Percentiles rank a stretch among this genome's conserved stretches.
Conservation (phyloP, 768 basidiomycete species). For the Auricularia sp. region DNA sequence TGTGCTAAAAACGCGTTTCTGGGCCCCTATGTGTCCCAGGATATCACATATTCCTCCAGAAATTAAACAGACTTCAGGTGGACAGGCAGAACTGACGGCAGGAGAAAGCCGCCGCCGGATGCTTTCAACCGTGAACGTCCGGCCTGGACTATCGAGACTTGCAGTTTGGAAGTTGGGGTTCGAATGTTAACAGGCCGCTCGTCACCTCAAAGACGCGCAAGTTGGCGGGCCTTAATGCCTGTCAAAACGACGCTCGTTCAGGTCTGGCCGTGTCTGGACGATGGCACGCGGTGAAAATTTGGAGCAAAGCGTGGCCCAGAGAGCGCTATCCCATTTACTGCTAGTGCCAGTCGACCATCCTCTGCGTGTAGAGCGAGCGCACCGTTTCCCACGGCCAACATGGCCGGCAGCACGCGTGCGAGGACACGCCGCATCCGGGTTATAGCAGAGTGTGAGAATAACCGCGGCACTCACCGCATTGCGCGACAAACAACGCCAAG, state of each 20-base stretch:
- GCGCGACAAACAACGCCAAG: too few relatives aligned
- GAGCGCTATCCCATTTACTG: constrained; percentile 64
- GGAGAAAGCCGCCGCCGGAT: too few relatives aligned
- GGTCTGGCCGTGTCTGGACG: constrained; percentile 16
- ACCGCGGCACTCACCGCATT: neutral
- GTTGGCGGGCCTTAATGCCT: constrained; percentile 49
- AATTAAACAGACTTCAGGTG: too few relatives aligned
- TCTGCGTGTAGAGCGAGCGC: constrained; percentile 49
- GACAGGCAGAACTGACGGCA: too few relatives aligned
- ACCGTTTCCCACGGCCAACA: neutral
- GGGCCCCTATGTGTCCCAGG: too few relatives aligned
- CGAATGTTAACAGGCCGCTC: constrained; percentile 57
- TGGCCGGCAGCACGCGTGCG: neutral
- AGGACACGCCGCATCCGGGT: neutral
- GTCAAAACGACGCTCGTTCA: constrained; percentile 46
- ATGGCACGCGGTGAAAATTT: constrained; percentile 37
- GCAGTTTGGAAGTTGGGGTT: constrained; percentile 44
- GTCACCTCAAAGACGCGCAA: constrained; percentile 56
- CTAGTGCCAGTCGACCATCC: constrained; percentile 87
- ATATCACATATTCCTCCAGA: too few relatives aligned
- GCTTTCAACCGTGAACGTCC: too few relatives aligned
- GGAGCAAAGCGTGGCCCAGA: constrained; percentile 44
- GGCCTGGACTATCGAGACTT: too few relatives aligned
- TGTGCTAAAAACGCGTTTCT: too few relatives aligned
- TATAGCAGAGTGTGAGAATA: neutral